Evolutionary conservation across 2,329 filamentous ascomycete species (phyloP), one percentile per base, ranked within the genome.

Genomic region (Colletotrichum zoysiae): DNA sequence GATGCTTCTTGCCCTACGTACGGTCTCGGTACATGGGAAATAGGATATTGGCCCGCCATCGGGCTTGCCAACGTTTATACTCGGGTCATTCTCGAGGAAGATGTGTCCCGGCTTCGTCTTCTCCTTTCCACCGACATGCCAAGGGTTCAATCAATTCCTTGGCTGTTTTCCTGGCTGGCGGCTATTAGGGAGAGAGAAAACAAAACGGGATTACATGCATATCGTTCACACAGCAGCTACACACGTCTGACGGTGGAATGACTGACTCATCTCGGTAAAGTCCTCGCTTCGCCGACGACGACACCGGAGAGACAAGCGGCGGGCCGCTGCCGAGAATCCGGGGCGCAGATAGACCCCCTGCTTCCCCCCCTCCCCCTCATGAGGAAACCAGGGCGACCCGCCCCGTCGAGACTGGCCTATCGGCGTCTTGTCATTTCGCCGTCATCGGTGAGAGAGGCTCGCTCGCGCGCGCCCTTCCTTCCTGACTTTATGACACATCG

Each of bases 341-440:
- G 68, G 68, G 68, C 63, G 57, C 20, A 38, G 6, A 30, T 46
- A 35, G 30, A 5, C 26, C 20, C 57, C 30, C 26, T 26, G 26
- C 26, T 26, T 26, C 30, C 30, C 30, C 30, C 30, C 30, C 26
- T 2, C 26, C 26, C 50, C 68, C 68, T 26, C 40, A 57, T 67
- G 48, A 44, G 44, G 30, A 64, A 61, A 69, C 7, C 20, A 30
- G 60, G 55, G 57, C 38, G 40, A 26, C 65, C 46, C 58, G 55
- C 58, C 33, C 60, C n/a, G 26, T 7, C 65, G n/a, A 59, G 46
- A 58, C 58, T 51, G 57, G 8, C 62, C 35, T 40, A 71, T 71
- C 70, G 70, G 70, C 70, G n/a, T 69, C 65, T 69, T 65, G 70
- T 44, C 65, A 60, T 71, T 71, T 69, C 70, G 65, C 69, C 69